A percentile compares a stretch with the other conserved stretches of the same genome.
These are phyloP conservation scores for Ramaria rubella DNA, from an alignment of 768 basidiomycete species.

Conservation along the genomic window DNA sequence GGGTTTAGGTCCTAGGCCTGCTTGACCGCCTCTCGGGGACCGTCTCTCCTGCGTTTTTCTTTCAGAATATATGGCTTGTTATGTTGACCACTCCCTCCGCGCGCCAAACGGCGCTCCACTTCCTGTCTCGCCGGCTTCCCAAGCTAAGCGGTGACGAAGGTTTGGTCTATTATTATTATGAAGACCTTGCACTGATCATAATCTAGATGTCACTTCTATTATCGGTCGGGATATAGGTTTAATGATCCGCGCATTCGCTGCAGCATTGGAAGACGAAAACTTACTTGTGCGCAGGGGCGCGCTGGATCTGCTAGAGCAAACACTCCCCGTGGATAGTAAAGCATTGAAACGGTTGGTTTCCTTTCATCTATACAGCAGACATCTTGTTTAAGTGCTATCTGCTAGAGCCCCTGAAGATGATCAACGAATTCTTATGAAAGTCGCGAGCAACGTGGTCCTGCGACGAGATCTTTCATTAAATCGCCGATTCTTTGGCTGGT, in stretches of 20 bases:
- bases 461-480: constrained; percentile 90
- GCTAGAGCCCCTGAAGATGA: constrained; percentile 54
- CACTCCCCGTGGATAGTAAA: constrained; percentile 64
- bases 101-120: constrained; percentile 82
- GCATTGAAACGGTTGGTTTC: constrained; percentile 46
- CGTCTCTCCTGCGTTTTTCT: constrained; percentile 83
- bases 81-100: constrained; percentile 86
- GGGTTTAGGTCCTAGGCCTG: constrained; percentile 61
- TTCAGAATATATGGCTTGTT: constrained; percentile 81
- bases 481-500: constrained; percentile 88
- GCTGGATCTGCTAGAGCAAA: constrained; percentile 62
- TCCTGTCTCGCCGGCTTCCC: constrained; percentile 76
- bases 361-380: neutral
- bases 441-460: constrained; percentile 83
- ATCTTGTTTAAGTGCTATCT: neutral
- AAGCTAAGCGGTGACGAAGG: constrained; percentile 62
- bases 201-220: constrained; percentile 55
- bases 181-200: constrained; percentile 2
- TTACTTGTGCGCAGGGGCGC: constrained; percentile 81
- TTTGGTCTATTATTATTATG: constrained; percentile 22
- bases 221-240: constrained; percentile 85
- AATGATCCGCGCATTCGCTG: constrained; percentile 89
- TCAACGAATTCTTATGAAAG: constrained; percentile 74
- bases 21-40: constrained; percentile 79
- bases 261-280: constrained; percentile 90